phyloP scores from a whole-genome alignment of 2,329 filamentous ascomycete species.

The Diaporthe citriasiana region DNA sequence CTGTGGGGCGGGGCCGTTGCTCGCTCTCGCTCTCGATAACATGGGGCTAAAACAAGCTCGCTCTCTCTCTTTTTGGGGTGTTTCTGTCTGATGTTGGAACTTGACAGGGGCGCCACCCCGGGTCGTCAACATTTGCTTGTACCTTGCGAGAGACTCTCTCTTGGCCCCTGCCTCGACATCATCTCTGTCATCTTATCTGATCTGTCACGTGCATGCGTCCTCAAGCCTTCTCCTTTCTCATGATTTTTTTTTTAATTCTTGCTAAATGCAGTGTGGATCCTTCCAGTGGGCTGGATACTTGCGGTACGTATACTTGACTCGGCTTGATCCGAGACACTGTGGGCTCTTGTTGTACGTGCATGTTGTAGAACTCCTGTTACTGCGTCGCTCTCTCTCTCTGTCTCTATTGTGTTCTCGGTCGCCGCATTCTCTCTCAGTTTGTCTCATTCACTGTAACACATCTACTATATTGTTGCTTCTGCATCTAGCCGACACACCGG shows the following conservation, averaged over 20 bases:
- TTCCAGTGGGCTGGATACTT: not conserved
- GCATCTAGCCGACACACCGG: not conserved
- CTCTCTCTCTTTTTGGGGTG: constrained; percentile 17
- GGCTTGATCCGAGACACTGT: constrained; percentile 17
- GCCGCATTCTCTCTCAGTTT: not conserved
- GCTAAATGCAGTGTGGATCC: not conserved
- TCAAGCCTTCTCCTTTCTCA: not conserved
- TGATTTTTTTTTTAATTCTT: not conserved
- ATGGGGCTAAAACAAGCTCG: constrained; percentile 17
- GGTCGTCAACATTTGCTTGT: constrained; percentile 13
- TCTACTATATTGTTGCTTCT: not conserved
- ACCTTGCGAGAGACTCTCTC: not conserved
- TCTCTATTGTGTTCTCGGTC: not conserved
- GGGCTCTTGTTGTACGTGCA: not conserved
- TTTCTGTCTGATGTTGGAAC: constrained; percentile 31
- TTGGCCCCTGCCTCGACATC: not conserved
- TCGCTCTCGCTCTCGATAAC: constrained; percentile 32
- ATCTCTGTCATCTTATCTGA: constrained; percentile 23
- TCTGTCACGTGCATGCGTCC: constrained; percentile 19
- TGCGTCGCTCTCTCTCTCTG: not conserved
- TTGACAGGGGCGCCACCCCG: constrained; percentile 24
- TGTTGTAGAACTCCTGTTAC: not conserved
- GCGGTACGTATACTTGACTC: not conserved
- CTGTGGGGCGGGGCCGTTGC: not conserved
- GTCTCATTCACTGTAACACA: not conserved